Evolutionary conservation across 2,329 filamentous ascomycete genomes (phyloP).

Genomic region (Dryadomyces quercus-mongolicae): DNA sequence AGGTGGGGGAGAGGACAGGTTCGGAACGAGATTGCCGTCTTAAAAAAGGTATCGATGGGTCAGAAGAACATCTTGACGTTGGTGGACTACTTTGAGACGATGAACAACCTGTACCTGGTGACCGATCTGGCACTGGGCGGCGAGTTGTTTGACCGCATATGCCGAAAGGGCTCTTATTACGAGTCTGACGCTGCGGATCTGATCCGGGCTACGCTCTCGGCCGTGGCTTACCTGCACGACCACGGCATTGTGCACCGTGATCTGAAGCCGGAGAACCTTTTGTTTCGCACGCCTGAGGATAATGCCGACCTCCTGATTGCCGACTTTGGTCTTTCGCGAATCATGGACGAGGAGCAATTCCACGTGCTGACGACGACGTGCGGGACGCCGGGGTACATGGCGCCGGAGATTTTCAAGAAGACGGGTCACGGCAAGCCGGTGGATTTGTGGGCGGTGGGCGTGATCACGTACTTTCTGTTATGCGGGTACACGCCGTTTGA

Average conservation of each 20-base stretch:
- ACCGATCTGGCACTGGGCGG: slow-evolving; percentile 93
- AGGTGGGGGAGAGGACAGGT: slow-evolving; percentile 40
- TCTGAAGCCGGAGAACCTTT: slow-evolving; percentile 90
- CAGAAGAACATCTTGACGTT: slow-evolving; percentile 96
- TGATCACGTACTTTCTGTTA: slow-evolving; percentile 96
- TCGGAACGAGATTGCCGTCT: slow-evolving; percentile 92
- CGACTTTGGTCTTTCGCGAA: slow-evolving; percentile 88
- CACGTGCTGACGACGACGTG: slow-evolving; percentile 96
- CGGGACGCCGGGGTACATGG: slow-evolving; percentile 97
- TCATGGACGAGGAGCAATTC: slow-evolving; percentile 99
- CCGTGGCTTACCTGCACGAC: slow-evolving; percentile 97
- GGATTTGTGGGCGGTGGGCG: slow-evolving; percentile 95
- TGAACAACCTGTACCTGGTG: slow-evolving; percentile 98
- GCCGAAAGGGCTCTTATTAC: slow-evolving; percentile 96
- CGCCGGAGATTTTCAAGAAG: slow-evolving; percentile 98
- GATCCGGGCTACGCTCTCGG: slow-evolving; percentile 86
- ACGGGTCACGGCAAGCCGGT: slow-evolving; percentile 95
- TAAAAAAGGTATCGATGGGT: slow-evolving; percentile 98
- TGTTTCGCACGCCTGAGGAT: slow-evolving; percentile 95
- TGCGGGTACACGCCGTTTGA: slow-evolving; percentile 98
- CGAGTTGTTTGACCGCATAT: slow-evolving; percentile 96
- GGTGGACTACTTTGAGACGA: slow-evolving; percentile 98
- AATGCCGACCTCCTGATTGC: slow-evolving; percentile 95
- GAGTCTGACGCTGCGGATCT: slow-evolving; percentile 93
- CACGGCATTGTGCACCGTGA: slow-evolving; percentile 98